Conservation (phyloP, 2,329 filamentous ascomycete species). For the Colletotrichum tamarilloi region DNA sequence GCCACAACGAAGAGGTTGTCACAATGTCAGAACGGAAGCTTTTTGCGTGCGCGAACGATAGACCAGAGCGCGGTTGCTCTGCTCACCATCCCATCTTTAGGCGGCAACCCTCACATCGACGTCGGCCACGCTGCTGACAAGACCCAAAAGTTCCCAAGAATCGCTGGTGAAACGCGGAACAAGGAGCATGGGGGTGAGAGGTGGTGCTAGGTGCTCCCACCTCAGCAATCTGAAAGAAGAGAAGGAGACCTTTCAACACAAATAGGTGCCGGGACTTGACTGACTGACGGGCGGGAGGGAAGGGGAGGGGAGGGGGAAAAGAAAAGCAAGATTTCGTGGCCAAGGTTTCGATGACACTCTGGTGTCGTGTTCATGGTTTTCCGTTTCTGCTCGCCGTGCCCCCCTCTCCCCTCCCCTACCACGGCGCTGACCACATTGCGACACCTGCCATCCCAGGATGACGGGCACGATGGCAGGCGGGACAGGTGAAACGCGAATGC, state of each 20-base stretch:
- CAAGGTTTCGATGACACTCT: slow-evolving; percentile 17
- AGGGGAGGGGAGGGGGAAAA: not conserved
- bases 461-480: slow-evolving; percentile 21
- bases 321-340: not conserved
- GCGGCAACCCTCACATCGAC: not conserved
- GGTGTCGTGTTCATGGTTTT: not conserved
- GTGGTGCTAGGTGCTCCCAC: not conserved
- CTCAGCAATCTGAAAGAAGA: not conserved
- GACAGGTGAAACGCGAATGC: slow-evolving; percentile 14
- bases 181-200: not conserved
- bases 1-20: too few relatives aligned
- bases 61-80: not conserved
- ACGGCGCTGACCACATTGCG: not conserved
- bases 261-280: not conserved
- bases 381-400: not conserved
- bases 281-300: not conserved
- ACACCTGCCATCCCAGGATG: slow-evolving; percentile 33
- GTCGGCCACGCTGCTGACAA: not conserved
- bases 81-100: not conserved
- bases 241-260: not conserved
- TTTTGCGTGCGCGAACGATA: not conserved
- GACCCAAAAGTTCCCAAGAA: not conserved
- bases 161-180: slow-evolving; percentile 7
- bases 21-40: not conserved
- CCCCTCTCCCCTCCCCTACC: not conserved